These are phyloP conservation scores for Globisporangium cederbergense DNA, from an alignment of 352 stramenopile species.

Conservation along the genomic window DNA sequence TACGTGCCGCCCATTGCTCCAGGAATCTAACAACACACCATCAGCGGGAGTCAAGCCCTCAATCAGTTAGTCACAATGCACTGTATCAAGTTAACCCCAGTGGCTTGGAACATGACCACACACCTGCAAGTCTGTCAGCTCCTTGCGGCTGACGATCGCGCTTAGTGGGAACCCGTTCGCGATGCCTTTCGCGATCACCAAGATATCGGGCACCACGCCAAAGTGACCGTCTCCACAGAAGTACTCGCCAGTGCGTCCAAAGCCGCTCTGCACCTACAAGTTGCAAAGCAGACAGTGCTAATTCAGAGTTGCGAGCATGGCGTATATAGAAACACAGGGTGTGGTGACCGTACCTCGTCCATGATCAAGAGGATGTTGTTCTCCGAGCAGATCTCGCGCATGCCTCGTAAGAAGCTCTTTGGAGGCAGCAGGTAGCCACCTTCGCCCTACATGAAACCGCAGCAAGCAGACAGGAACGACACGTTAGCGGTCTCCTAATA, in stretches of 20 bases:
- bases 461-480: neutral
- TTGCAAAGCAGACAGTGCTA: neutral
- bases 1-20: conserved; percentile 93
- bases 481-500: no score
- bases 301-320: neutral
- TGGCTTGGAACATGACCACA: neutral
- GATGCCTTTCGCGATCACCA: conserved; percentile 94
- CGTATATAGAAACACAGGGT: neutral
- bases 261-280: conserved; percentile 72
- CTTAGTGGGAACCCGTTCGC: conserved; percentile 91
- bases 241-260: conserved; percentile 83
- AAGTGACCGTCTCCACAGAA: conserved; percentile 86
- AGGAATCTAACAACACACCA: conserved; percentile 29
- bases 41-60: no score
- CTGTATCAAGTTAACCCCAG: neutral
- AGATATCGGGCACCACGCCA: conserved; percentile 87
- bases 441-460: conserved; percentile 52
- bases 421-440: conserved; percentile 89
- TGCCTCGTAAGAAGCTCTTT: conserved; percentile 88
- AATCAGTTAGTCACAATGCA: neutral
- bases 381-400: conserved; percentile 88
- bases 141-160: conserved; percentile 82
- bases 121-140: conserved; percentile 76
- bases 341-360: conserved; percentile 54
- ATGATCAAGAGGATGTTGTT: conserved; percentile 92